Percentiles rank a stretch among this genome's conserved stretches.
Conservation (phyloP, 2,329 filamentous ascomycete species). For the Colletotrichum tropicicola region DNA sequence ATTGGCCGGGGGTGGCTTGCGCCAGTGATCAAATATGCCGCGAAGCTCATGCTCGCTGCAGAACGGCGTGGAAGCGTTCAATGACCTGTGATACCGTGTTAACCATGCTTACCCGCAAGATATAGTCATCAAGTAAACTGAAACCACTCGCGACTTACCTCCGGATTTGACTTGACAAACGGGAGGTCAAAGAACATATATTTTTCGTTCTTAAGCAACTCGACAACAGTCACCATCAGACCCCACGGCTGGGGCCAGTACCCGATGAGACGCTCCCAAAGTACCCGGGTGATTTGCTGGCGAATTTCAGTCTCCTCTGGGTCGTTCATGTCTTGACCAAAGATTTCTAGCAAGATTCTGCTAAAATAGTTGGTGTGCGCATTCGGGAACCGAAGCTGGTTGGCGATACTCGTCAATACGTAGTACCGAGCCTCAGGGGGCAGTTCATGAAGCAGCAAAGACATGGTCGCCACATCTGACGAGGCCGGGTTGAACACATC, state of each 20-base stretch:
- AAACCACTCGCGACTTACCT: constrained; percentile 63
- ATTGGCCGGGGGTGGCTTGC: not conserved
- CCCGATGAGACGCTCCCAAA: constrained; percentile 87
- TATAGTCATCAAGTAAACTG: not conserved
- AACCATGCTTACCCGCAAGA: not conserved
- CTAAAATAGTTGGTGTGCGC: constrained; percentile 93
- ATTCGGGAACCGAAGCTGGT: constrained; percentile 92
- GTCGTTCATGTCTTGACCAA: constrained; percentile 77
- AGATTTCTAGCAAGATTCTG: constrained; percentile 84
- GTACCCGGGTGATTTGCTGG: constrained; percentile 87
- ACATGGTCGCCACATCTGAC: constrained; percentile 76
- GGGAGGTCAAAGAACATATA: constrained; percentile 93
- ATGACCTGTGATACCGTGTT: constrained; percentile 16
- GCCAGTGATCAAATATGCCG: too few relatives aligned
- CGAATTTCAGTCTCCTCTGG: constrained; percentile 84
- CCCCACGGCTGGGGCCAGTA: constrained; percentile 97
- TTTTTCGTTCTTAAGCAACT: constrained; percentile 90
- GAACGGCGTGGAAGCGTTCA: constrained; percentile 30
- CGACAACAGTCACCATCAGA: constrained; percentile 84
- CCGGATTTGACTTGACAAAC: constrained; percentile 89
- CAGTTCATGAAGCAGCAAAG: constrained; percentile 79
- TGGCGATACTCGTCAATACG: constrained; percentile 83
- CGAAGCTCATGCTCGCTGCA: constrained; percentile 8
- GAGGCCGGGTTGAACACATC: constrained; percentile 71
- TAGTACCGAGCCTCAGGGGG: constrained; percentile 84